These are phyloP conservation scores for Escallonia rubra DNA, from an alignment of 129 eudicot species.

Conservation along the genomic window DNA sequence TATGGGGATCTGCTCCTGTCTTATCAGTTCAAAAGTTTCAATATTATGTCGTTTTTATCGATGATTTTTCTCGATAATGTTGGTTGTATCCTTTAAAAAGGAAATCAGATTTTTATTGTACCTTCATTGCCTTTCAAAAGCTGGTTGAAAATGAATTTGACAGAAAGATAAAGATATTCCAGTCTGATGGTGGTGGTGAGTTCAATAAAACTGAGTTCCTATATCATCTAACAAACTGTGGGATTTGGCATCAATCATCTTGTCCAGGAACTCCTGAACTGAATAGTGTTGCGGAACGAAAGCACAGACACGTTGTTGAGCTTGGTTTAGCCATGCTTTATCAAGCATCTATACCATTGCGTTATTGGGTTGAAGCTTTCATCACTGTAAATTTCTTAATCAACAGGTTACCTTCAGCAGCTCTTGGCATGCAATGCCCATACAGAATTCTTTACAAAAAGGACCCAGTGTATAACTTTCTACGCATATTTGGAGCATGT, in stretches of 20 bases:
- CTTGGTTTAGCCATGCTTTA: too few species aligned
- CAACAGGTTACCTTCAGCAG: too few species aligned
- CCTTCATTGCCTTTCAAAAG: background rate
- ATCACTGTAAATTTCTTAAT: too few species aligned
- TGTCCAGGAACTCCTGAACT: background rate
- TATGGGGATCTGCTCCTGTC: background rate
- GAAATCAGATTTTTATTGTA: background rate
- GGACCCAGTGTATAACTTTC: too few species aligned
- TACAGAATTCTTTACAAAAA: too few species aligned
- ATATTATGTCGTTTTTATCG: constrained; percentile 1
- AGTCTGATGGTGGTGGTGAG: constrained; percentile 5
- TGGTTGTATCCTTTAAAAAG: background rate
- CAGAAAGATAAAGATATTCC: background rate
- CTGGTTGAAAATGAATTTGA: background rate
- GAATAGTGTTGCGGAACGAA: background rate
- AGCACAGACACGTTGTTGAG: background rate
- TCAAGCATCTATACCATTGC: too few species aligned
- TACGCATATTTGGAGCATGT: too few species aligned
- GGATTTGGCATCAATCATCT: background rate
- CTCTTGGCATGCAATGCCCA: too few species aligned
- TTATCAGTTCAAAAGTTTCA: background rate
- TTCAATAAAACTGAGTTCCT: background rate
- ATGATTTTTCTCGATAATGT: background rate
- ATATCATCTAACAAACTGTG: background rate
- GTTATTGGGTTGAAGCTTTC: too few species aligned